phyloP scores from a whole-genome alignment of 2,329 filamentous ascomycete genomes.

The Paecilomyces variotii region DNA sequence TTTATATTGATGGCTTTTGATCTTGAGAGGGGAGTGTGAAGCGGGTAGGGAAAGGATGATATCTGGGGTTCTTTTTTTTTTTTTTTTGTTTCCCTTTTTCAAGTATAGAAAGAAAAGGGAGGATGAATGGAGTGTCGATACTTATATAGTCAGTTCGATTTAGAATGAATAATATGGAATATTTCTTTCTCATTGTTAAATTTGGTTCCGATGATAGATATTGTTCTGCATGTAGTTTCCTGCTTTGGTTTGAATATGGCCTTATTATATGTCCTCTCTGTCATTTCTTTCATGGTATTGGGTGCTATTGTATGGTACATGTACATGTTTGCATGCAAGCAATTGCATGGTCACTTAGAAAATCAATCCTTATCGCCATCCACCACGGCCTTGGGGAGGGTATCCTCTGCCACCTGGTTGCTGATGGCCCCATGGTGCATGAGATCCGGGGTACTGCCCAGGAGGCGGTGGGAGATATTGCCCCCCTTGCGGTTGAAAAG shows the following conservation, averaged over 20 bases:
- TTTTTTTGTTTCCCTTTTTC: too few species aligned
- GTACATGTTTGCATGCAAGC: not conserved
- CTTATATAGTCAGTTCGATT: not conserved
- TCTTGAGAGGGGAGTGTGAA: too few species aligned
- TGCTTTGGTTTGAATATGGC: too few species aligned
- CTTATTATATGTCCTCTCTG: not conserved
- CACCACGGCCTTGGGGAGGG: conserved; percentile 1
- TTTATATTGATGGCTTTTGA: too few species aligned
- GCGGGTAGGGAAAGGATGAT: too few species aligned
- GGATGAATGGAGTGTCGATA: not conserved
- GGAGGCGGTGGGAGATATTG: conserved; percentile 16
- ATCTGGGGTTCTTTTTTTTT: too few species aligned
- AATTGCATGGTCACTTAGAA: not conserved
- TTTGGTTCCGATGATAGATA: not conserved
- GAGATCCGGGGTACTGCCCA: conserved; percentile 23
- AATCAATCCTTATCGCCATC: not conserved
- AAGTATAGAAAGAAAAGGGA: not conserved
- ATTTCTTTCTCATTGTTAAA: not conserved
- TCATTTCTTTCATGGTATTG: not conserved
- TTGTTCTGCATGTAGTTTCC: not conserved
- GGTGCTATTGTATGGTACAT: not conserved
- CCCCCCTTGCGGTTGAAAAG: conserved; percentile 14
- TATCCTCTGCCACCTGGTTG: not conserved
- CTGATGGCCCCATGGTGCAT: conserved; percentile 8
- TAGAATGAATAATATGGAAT: not conserved